Conservation (phyloP, 140 eudicot genomes). For the Cichorium intybus region DNA sequence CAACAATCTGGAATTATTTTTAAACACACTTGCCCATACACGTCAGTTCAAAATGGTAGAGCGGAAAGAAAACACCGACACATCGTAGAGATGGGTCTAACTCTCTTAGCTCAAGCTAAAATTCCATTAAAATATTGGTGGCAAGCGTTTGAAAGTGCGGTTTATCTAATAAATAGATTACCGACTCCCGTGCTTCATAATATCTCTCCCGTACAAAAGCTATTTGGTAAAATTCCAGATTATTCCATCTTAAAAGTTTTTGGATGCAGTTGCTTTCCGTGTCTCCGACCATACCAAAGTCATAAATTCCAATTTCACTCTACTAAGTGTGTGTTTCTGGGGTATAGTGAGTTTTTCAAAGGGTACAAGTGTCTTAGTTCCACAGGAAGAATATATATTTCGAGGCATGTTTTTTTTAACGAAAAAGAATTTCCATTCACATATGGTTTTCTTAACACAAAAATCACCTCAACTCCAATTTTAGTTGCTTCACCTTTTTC, state of each 20-base stretch:
- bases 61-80: background rate
- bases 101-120: background rate
- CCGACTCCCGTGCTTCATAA: background rate
- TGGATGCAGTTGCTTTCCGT: background rate
- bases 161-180: background rate
- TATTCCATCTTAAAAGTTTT: background rate
- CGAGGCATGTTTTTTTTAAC: background rate
- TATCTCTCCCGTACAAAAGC: background rate
- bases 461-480: background rate
- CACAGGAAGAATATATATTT: background rate
- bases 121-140: background rate
- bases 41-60: background rate
- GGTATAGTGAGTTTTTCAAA: background rate
- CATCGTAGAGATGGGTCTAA: background rate
- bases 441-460: background rate
- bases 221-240: background rate
- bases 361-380: background rate
- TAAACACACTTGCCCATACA: background rate
- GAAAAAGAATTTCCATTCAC: background rate
- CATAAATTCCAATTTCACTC: background rate
- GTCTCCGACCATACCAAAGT: background rate
- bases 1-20: background rate
- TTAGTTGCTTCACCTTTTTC: background rate
- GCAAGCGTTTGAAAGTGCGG: background rate
- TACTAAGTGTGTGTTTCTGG: background rate